A percentile compares a stretch with the other conserved stretches of the same genome.
Evolutionary conservation across 2,329 filamentous ascomycete genomes (phyloP).

Genomic region (Colletotrichum truncatum): DNA sequence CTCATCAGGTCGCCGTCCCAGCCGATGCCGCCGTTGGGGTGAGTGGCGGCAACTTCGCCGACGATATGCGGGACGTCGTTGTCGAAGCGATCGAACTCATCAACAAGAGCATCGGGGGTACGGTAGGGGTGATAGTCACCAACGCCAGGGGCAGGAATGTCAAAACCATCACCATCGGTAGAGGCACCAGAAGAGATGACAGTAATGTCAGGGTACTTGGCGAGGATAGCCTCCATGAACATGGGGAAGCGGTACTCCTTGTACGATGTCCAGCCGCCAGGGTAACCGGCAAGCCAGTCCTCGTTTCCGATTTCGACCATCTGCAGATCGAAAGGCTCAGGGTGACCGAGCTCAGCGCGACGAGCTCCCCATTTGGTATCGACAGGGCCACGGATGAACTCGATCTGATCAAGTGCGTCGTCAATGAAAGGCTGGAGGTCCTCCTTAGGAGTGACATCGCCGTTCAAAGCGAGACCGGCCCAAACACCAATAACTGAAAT

Average conservation of each 20-base stretch:
- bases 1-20: constrained; percentile 55
- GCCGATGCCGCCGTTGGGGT: constrained; percentile 60
- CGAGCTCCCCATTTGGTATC: constrained; percentile 64
- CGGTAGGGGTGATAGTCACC: constrained; percentile 63
- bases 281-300: constrained; percentile 66
- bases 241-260: constrained; percentile 65
- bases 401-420: constrained; percentile 69
- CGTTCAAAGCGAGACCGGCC: constrained; percentile 64
- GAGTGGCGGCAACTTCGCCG: constrained; percentile 61
- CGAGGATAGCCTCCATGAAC: constrained; percentile 68
- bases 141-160: constrained; percentile 51
- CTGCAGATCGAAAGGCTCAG: constrained; percentile 66
- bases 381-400: constrained; percentile 66
- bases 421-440: constrained; percentile 66
- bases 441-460: constrained; percentile 57
- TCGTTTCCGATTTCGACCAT: constrained; percentile 77
- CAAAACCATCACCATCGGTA: constrained; percentile 53
- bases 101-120: constrained; percentile 59
- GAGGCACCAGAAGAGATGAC: constrained; percentile 61
- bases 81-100: constrained; percentile 62
- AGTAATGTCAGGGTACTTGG: constrained; percentile 64
- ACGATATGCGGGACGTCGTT: constrained; percentile 51
- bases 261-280: constrained; percentile 55
- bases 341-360: constrained; percentile 68
- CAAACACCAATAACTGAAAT: constrained; percentile 63